Evolutionary conservation across 257 asterid species (phyloP), one percentile per base, ranked within the genome.

Genomic region (Lycium ferocissimum): DNA sequence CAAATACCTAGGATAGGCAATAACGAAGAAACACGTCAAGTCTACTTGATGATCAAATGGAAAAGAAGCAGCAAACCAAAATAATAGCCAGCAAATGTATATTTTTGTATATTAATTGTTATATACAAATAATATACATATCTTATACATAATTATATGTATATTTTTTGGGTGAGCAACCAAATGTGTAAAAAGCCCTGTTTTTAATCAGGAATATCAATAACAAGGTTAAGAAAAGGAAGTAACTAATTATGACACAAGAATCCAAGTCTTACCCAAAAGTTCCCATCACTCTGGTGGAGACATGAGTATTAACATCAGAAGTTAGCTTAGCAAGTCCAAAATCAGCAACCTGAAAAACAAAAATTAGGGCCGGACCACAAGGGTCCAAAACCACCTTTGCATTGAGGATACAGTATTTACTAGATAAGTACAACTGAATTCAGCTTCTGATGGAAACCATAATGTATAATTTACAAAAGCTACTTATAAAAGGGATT

Each of bases 261-360:
- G 84, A 71, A 66, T 37, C 58, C 71, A 79, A 57, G 26, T 63
- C 86, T 69, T 91, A 94, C 99, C 99, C 99, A 58, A 95, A 93
- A 78, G 99, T 95, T 86, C 99, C 99, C 99, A 95, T 95, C 82
- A 95, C 98, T 76, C 99, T 90, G 8, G 99, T 95, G 45, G 99
- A 95, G 73, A 95, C 96, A 57, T 95, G 99, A 83, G 98, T 95
- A 82, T 94, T 91, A 85, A 82, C 84, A 72, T 94, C 99, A 80
- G 95, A 88, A 72, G 95, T 22, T 26, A 94, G 67, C 90, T 91
- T 95, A 51, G 99, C 98, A 49, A 95, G 95, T 51, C 99, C 99
- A 85, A 95, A 95, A 92, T 95, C 98, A 37, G 99, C 99, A 92
- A 95, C 99, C 99, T 95, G 93, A 89, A 86, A 84, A 53, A 78